These are phyloP conservation scores for Eudorina sp. DNA, from an alignment of 139 green algal species.

Conservation along the genomic window DNA sequence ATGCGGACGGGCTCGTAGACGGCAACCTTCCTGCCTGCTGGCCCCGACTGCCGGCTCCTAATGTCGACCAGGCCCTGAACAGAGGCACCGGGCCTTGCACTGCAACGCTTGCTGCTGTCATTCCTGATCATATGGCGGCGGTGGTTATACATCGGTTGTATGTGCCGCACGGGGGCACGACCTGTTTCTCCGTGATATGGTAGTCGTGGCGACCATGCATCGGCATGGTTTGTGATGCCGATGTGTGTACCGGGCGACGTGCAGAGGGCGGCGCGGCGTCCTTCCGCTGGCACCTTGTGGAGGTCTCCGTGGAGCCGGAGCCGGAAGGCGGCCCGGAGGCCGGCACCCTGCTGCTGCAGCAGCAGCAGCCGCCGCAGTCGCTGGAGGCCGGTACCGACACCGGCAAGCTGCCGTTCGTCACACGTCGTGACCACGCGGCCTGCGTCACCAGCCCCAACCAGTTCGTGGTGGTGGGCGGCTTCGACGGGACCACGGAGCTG, in stretches of 20 bases:
- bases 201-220: too few relatives aligned
- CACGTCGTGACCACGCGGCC: constrained; percentile 46
- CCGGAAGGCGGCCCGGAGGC: neutral
- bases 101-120: too few relatives aligned
- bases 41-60: too few relatives aligned
- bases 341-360: neutral
- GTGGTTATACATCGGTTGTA: too few relatives aligned
- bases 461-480: constrained; percentile 63
- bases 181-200: too few relatives aligned
- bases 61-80: too few relatives aligned
- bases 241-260: neutral
- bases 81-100: too few relatives aligned
- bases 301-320: constrained; percentile 11
- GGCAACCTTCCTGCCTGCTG: too few relatives aligned
- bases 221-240: too few relatives aligned
- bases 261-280: constrained; percentile 7
- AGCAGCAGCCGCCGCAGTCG: neutral
- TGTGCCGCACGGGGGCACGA: too few relatives aligned
- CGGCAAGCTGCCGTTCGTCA: constrained; percentile 30
- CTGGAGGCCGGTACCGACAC: neutral
- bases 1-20: too few relatives aligned
- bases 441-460: constrained; percentile 51
- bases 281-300: constrained; percentile 34
- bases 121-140: too few relatives aligned
- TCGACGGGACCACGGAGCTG: constrained; percentile 52